Evolutionary conservation across 2,329 filamentous ascomycete genomes (phyloP).

Genomic region (Endothia cerciana): DNA sequence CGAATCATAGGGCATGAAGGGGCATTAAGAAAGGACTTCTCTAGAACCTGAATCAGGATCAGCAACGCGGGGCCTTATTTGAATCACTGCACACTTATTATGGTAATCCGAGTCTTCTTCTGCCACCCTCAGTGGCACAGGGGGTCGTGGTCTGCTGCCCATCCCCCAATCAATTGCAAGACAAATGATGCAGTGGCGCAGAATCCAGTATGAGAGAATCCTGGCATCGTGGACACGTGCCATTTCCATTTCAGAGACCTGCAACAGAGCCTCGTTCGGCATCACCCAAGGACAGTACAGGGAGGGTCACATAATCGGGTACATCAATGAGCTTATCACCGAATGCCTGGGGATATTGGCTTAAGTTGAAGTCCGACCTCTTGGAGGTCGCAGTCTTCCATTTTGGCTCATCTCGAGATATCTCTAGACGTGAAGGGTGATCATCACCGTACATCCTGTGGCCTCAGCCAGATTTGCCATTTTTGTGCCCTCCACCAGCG

Average conservation of each 20-base stretch:
- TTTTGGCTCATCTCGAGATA: conserved; percentile 23
- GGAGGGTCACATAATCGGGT: not conserved
- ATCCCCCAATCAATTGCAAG: not conserved
- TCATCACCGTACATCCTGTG: conserved; percentile 16
- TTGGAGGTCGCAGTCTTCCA: conserved; percentile 22
- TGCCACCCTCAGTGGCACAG: not conserved
- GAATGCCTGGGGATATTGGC: not conserved
- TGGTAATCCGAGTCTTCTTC: not conserved
- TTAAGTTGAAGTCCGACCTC: not conserved
- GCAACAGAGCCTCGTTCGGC: not conserved
- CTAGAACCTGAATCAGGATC: too few relatives aligned
- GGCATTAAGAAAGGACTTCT: not conserved
- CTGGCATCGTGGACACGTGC: not conserved
- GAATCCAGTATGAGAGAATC: not conserved
- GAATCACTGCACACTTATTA: not conserved
- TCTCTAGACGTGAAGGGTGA: conserved; percentile 18
- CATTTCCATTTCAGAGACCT: not conserved
- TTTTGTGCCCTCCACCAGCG: conserved; percentile 31
- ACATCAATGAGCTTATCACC: not conserved
- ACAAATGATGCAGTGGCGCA: not conserved
- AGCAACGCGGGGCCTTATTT: not conserved
- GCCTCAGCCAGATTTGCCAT: conserved; percentile 18
- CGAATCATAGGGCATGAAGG: not conserved
- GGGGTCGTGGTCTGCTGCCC: not conserved
- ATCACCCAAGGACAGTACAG: not conserved